Evolutionary conservation across 495 filamentous ascomycete species (phyloP), one percentile per base, ranked within the genome.

Genomic region (Astrothelium subdiscretum): DNA sequence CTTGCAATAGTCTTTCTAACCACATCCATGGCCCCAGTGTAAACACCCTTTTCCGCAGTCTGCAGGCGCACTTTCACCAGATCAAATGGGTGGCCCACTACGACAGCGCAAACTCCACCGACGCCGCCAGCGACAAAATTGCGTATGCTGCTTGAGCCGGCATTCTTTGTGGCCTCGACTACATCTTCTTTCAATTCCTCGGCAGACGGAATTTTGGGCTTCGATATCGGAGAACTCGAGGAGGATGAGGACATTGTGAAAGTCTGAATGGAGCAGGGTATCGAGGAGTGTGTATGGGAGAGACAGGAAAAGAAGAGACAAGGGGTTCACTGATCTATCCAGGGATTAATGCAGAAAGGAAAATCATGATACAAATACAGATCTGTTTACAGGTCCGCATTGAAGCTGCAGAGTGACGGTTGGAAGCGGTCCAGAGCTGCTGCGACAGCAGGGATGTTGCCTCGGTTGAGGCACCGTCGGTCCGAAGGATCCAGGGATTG

Each of bases 61-160:
- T 98, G 94, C 73, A 98, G 73, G 40, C 95, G 88, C 62, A 98
- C 94, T 76, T 98, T 98, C 70, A 97, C 92, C 64, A 98, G 79
- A 70, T 98, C 94, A 71, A 98, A 98, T 8, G 94, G 94, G 75
- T 97, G 95, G 44, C 94, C 94, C 65, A 92, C 85, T 24, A 98
- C 67, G 44, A 97, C 95, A 31, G 94, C 92, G 76, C 89, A 97
- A 32, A 97, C 78, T 70, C 95, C 95, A 63, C 94, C 94, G 59
- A 92, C 92, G 32, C 90, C 95, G 65, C 95, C 94, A 2, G 92
- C 92, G 15, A 78, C 88, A 32, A 97, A 82, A 20, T 92, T 94
- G 40, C 92, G 87, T 44, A 95, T 68, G 38, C 73, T 68, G 61
- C 72, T 69, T 13, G 51, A 62, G 11, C 75, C 52, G 31, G 74